Percentiles rank a stretch among this genome's conserved stretches.
Evolutionary conservation across 352 stramenopile genomes (phyloP).

Genomic region (Thraustochytrium striatum): DNA sequence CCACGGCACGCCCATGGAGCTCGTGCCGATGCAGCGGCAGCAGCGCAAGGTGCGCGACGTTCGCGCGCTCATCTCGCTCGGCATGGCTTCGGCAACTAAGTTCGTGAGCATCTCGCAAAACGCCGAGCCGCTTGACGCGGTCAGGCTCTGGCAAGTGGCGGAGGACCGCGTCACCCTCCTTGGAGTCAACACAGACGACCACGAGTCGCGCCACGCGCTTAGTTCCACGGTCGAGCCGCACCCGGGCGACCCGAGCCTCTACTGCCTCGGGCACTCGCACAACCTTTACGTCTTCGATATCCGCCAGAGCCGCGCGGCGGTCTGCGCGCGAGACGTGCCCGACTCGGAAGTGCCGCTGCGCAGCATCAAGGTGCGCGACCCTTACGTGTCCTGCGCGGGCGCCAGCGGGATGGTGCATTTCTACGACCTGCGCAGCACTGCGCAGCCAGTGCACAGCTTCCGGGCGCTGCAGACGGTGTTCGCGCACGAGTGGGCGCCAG

Average conservation of each 20-base stretch:
- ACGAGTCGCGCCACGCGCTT: background rate
- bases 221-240: background rate
- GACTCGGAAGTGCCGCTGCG: background rate
- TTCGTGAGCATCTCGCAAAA: slow-evolving; percentile 8
- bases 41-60: too few relatives aligned
- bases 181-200: background rate
- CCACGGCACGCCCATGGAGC: background rate
- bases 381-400: background rate
- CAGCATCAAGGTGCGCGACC: background rate
- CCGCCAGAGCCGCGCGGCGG: background rate
- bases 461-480: background rate
- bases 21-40: background rate
- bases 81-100: background rate
- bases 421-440: background rate
- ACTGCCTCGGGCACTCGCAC: background rate
- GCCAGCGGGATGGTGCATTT: background rate
- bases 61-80: background rate
- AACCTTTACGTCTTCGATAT: background rate
- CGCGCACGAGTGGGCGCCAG: slow-evolving; percentile 5
- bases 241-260: background rate
- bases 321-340: background rate
- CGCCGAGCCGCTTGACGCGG: background rate
- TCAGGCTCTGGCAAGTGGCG: slow-evolving; percentile 13
- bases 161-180: background rate
- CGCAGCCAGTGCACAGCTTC: background rate